These are phyloP conservation scores for Adenanthera pavonina DNA, from an alignment of 306 rosid species.

Conservation along the genomic window DNA sequence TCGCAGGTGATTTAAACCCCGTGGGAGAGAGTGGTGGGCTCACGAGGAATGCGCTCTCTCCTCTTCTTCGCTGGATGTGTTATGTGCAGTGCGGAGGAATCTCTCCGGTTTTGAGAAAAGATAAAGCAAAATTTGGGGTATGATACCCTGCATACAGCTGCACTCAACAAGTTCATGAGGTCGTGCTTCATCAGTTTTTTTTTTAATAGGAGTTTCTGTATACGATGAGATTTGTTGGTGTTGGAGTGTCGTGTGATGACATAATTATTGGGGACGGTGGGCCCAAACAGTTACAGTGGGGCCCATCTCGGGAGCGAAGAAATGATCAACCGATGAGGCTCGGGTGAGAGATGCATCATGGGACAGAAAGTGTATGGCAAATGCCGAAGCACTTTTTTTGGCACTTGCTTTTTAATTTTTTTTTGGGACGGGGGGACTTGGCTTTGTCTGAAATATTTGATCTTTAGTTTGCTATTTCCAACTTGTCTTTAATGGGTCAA, in stretches of 20 bases:
- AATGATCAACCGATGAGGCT: neutral
- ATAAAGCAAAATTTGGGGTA: constrained; percentile 31
- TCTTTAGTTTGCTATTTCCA: neutral
- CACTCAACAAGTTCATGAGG: neutral
- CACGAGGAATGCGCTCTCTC: constrained; percentile 67
- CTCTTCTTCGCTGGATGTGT: constrained; percentile 48
- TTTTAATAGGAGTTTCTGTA: neutral
- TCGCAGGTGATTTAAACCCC: constrained; percentile 53
- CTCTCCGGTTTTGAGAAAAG: constrained; percentile 36
- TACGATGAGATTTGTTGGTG: constrained; percentile 41
- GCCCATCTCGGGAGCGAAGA: constrained; percentile 4
- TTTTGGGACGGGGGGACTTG: neutral
- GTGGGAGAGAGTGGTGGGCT: constrained; percentile 26
- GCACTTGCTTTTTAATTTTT: neutral
- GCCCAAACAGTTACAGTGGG: constrained; percentile 37
- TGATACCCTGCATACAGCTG: neutral
- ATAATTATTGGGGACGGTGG: constrained; percentile 49
- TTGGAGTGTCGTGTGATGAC: constrained; percentile 45
- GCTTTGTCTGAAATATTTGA: neutral
- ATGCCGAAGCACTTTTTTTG: constrained; percentile 23
- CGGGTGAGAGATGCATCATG: neutral
- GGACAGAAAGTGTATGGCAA: constrained; percentile 4
- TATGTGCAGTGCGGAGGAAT: constrained; percentile 40
- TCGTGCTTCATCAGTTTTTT: neutral
- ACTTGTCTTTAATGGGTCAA: constrained; percentile 39